phyloP scores from a whole-genome alignment of 2,329 filamentous ascomycete genomes.

The Thermothelomyces thermophilus region DNA sequence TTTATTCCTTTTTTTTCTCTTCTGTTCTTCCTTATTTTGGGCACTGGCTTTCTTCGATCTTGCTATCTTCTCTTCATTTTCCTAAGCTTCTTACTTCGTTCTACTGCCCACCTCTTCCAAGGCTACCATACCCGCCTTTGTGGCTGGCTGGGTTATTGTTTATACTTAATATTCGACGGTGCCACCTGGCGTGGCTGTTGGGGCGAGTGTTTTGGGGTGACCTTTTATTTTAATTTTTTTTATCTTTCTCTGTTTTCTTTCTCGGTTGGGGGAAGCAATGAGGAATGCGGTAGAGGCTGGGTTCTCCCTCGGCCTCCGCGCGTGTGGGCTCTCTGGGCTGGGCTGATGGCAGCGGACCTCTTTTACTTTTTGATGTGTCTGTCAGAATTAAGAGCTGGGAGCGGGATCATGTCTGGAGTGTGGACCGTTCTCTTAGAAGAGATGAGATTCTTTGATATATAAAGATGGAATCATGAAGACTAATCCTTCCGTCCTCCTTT shows the following conservation, averaged over 20 bases:
- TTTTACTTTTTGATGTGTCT: too few relatives aligned
- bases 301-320: not conserved
- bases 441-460: not conserved
- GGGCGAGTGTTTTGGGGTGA: slow-evolving; percentile 1
- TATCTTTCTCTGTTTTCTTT: not conserved
- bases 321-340: too few relatives aligned
- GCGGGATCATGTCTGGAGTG: too few relatives aligned
- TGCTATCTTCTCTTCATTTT: not conserved
- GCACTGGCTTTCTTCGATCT: not conserved
- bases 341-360: too few relatives aligned
- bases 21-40: not conserved
- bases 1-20: not conserved
- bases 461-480: not conserved
- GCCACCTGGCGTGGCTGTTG: slow-evolving; percentile 18
- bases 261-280: not conserved
- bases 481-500: too few relatives aligned
- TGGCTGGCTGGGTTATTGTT: slow-evolving; percentile 10
- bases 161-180: slow-evolving; percentile 14
- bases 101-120: not conserved
- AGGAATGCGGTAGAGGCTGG: not conserved
- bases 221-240: not conserved
- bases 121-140: not conserved
- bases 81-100: not conserved
- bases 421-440: too few relatives aligned
- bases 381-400: too few relatives aligned